A percentile compares a stretch with the other conserved stretches of the same genome.
Conservation (phyloP, 768 basidiomycete species). For the Rhizopogon roseolus region DNA sequence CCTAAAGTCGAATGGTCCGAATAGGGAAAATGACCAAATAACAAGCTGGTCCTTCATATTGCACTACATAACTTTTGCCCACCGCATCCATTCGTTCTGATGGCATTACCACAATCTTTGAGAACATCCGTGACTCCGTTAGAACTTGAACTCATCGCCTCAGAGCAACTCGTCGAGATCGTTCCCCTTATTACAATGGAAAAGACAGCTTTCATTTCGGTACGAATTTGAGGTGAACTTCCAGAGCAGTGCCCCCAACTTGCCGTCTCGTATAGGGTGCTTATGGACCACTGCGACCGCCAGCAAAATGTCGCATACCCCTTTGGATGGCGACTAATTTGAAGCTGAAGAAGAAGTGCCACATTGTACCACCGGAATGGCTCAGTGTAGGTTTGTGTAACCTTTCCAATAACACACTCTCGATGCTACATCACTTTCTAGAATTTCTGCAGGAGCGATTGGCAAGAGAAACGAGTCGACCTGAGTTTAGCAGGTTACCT, state of each 20-base stretch:
- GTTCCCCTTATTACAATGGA: conserved; percentile 90
- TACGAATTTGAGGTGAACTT: background rate
- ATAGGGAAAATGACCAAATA: too few species aligned
- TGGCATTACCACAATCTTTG: conserved; percentile 76
- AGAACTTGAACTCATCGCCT: conserved; percentile 87
- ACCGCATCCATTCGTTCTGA: conserved; percentile 18
- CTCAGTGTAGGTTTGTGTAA: conserved; percentile 68
- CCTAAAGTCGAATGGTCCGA: too few species aligned
- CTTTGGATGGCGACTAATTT: conserved; percentile 95
- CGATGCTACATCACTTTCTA: conserved; percentile 23
- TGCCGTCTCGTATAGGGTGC: conserved; percentile 53
- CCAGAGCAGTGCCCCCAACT: background rate
- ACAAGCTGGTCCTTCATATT: too few species aligned
- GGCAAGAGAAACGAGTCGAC: conserved; percentile 65
- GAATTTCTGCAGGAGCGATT: conserved; percentile 79
- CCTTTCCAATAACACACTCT: background rate
- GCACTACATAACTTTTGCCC: background rate
- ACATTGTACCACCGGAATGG: conserved; percentile 90
- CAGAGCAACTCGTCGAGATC: conserved; percentile 79
- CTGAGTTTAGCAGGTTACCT: conserved; percentile 75
- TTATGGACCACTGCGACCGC: conserved; percentile 90
- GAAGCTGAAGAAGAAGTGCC: conserved; percentile 92
- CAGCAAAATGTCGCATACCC: conserved; percentile 80
- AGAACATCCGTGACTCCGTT: conserved; percentile 72
- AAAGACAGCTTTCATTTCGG: conserved; percentile 87